phyloP scores from a whole-genome alignment of 2,329 filamentous ascomycete species.

The Ceratocystis papillata region DNA sequence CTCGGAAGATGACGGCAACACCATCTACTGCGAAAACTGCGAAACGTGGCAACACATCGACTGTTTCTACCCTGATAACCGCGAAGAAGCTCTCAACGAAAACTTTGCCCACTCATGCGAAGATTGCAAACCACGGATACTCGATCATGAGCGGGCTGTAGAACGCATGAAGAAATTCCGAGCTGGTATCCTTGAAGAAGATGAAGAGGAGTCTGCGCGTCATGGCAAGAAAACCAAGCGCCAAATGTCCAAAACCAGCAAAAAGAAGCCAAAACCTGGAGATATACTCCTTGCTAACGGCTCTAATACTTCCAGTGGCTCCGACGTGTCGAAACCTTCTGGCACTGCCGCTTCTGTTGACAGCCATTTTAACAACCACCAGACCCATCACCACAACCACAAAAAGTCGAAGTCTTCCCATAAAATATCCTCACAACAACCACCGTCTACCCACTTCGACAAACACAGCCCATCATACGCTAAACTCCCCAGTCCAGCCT shows the following conservation, averaged over 20 bases:
- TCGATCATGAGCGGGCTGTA: constrained; percentile 65
- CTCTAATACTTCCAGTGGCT: constrained; percentile 3
- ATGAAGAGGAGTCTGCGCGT: constrained; percentile 36
- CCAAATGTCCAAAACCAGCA: constrained; percentile 67
- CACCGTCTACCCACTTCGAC: constrained; percentile 56
- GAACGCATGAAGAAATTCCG: constrained; percentile 41
- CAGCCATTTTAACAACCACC: neutral
- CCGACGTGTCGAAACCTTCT: neutral
- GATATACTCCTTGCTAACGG: constrained; percentile 50
- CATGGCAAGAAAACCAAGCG: constrained; percentile 64
- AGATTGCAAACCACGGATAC: constrained; percentile 68
- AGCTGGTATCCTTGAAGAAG: constrained; percentile 47
- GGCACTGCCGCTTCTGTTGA: neutral
- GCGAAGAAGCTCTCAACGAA: constrained; percentile 58
- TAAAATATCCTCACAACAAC: constrained; percentile 54
- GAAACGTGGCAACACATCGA: constrained; percentile 98
- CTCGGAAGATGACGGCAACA: constrained; percentile 91
- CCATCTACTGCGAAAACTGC: constrained; percentile 90
- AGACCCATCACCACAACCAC: constrained; percentile 34
- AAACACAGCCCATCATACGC: constrained; percentile 55
- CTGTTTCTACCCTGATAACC: constrained; percentile 77
- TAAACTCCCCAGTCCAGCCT: constrained; percentile 63
- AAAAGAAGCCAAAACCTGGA: constrained; percentile 72
- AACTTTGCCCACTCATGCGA: constrained; percentile 74
- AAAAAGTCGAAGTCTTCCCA: constrained; percentile 80